Percentiles rank a stretch among this genome's conserved stretches.
Conservation (phyloP, 2,329 filamentous ascomycete genomes). For the Neobulgaria alba region DNA sequence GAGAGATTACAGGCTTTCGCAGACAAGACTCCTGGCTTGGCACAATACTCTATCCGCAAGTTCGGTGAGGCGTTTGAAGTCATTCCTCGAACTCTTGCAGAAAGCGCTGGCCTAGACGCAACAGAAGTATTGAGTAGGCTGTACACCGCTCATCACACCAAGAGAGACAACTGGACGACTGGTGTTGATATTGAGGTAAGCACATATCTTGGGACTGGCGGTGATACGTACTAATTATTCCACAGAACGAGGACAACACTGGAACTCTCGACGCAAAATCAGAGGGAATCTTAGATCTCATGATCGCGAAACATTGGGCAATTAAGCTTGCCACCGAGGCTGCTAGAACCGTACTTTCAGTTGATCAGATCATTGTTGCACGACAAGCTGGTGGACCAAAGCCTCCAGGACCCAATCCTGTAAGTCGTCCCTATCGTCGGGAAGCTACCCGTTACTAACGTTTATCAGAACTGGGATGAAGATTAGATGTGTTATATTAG, state of each 20-base stretch:
- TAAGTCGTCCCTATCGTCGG: conserved; percentile 16
- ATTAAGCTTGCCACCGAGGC: conserved; percentile 95
- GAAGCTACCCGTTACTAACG: conserved; percentile 9
- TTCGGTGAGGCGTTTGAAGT: conserved; percentile 97
- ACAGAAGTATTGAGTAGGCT: conserved; percentile 91
- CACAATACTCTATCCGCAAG: conserved; percentile 96
- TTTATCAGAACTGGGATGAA: conserved; percentile 30
- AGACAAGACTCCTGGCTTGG: conserved; percentile 84
- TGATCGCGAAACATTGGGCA: conserved; percentile 91
- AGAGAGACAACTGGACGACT: conserved; percentile 79
- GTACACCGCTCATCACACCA: conserved; percentile 78
- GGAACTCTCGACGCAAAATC: conserved; percentile 81
- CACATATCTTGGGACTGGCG: neutral
- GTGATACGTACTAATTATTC: conserved; percentile 9
- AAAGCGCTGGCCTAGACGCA: conserved; percentile 90
- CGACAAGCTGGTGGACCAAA: conserved; percentile 96
- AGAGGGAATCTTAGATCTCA: conserved; percentile 83
- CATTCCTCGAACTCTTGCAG: conserved; percentile 84
- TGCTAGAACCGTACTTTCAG: conserved; percentile 84
- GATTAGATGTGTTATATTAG: conserved; percentile 27
- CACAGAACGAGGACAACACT: conserved; percentile 62
- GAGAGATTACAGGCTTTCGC: conserved; percentile 85
- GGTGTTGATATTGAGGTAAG: conserved; percentile 84
- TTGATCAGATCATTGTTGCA: conserved; percentile 98
- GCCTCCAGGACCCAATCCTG: conserved; percentile 84